Evolutionary conservation across 2,329 filamentous ascomycete genomes (phyloP), one percentile per base, ranked within the genome.

Genomic region (Penicillium sp.): DNA sequence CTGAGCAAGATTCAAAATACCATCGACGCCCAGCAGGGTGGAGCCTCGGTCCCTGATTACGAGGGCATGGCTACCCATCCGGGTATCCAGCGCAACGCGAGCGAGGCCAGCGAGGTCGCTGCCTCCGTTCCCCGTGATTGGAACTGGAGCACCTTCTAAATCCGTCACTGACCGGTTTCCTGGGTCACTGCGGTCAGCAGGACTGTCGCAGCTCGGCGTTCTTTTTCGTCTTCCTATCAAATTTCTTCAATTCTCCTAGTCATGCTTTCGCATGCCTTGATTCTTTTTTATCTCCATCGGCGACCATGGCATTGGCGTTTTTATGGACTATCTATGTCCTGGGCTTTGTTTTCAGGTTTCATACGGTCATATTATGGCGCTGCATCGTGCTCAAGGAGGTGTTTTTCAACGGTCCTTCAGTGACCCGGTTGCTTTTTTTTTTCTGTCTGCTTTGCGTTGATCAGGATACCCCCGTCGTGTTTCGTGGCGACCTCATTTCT

Each of bases 81-180:
- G 46, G 55, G 51, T 28, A 54, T 54, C 29, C 61, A 59, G 10
- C 16, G 39, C 13, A 42, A 11, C 9, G 16, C 28, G 31, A 58
- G 55, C 13, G 64, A 70, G 47, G 64, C 64, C 12, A 54, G 64
- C 16, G 76, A 77, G 48, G 75, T 77, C 49, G 69, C 79, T 22
- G 78, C 78, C 22, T 81, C 78, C 61, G 73, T 81, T 49, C 79
- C 79, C 44, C 74, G 75, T 44, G 78, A 79, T 60, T 83, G 80
- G 79, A 79, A 79, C 62, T 83, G 80, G 80, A 82, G 79, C 68
- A 83, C 80, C 29, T 83, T 83, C 61, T 83, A 68, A 72, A 46
- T 35, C 36, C 22, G n/a, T 19, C 39, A 7, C 2, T 33, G 22
- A 19, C 41, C 9, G 12, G 14, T 30, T 28, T 46, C 27, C 28